Evolutionary conservation across 1,284 basidiomycete genomes (phyloP).

Genomic region (Ganoderma sinense): DNA sequence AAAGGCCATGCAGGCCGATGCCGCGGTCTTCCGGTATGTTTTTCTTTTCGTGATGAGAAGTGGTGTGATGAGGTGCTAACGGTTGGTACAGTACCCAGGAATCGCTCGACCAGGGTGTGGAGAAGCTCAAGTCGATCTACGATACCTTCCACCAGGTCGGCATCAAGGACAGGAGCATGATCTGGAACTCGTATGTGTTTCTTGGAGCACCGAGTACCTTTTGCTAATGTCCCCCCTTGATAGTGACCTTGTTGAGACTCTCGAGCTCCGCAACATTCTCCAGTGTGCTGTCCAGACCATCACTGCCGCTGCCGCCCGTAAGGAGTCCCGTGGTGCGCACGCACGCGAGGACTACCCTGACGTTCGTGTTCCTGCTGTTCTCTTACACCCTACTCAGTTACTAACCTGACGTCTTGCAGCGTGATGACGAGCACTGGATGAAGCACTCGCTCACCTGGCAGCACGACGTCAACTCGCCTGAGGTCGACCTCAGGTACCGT

Average conservation of each 20-base stretch:
- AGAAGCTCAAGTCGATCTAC: constrained; percentile 88
- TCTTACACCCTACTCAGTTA: neutral
- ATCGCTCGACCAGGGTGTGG: constrained; percentile 91
- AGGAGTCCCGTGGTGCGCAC: constrained; percentile 98
- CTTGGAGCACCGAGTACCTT: neutral
- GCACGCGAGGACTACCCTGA: constrained; percentile 97
- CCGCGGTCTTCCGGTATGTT: constrained; percentile 86
- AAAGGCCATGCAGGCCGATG: constrained; percentile 97
- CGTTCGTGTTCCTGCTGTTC: constrained; percentile 48
- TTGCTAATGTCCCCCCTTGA: neutral
- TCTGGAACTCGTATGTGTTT: constrained; percentile 91
- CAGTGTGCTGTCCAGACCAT: constrained; percentile 98
- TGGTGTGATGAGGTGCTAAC: neutral
- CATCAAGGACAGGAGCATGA: constrained; percentile 98
- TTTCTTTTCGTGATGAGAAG: neutral
- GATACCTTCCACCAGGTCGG: constrained; percentile 90
- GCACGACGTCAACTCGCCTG: constrained; percentile 73
- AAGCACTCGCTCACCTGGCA: constrained; percentile 94
- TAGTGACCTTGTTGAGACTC: constrained; percentile 94
- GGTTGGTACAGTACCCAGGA: constrained; percentile 76
- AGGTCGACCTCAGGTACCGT: constrained; percentile 93
- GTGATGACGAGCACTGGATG: constrained; percentile 94
- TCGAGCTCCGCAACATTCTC: constrained; percentile 96
- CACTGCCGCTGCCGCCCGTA: constrained; percentile 92
- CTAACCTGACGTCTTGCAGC: constrained; percentile 48